Percentiles rank a stretch among this genome's conserved stretches.
These are phyloP conservation scores for Globisporangium middletonii DNA, from an alignment of 352 stramenopile genomes.

Conservation along the genomic window DNA sequence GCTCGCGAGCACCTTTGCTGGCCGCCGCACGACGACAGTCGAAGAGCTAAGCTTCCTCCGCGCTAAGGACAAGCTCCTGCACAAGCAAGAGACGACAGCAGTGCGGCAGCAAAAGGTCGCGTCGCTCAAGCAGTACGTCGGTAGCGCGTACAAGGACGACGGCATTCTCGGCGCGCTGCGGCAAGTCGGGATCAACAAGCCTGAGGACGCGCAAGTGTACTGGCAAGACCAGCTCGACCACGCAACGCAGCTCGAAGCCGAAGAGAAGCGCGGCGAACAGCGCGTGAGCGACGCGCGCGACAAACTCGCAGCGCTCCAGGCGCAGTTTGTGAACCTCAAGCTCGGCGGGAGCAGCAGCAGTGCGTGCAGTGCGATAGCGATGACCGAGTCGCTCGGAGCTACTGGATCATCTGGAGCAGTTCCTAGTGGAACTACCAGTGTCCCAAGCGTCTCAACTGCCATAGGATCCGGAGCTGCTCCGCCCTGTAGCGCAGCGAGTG, in stretches of 20 bases:
- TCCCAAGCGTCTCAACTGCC: neutral
- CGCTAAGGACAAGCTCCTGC: conserved; percentile 68
- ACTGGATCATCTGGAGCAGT: neutral
- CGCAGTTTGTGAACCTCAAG: conserved; percentile 66
- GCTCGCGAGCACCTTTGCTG: neutral
- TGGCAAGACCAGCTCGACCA: conserved; percentile 80
- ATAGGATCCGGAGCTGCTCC: neutral
- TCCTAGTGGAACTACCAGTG: neutral
- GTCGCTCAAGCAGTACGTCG: conserved; percentile 63
- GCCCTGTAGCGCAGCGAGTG: neutral
- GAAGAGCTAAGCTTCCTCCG: conserved; percentile 45
- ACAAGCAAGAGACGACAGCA: conserved; percentile 64
- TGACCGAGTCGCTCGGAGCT: neutral
- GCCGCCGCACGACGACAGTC: conserved; percentile 4
- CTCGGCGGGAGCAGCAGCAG: conserved; percentile 36
- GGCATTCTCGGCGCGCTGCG: conserved; percentile 62
- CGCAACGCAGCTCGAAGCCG: conserved; percentile 52
- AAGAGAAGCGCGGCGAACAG: conserved; percentile 55
- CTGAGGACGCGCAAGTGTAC: conserved; percentile 63
- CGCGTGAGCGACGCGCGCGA: conserved; percentile 57
- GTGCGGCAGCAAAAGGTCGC: conserved; percentile 52
- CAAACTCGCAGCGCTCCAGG: conserved; percentile 45
- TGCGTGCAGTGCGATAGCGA: conserved; percentile 17
- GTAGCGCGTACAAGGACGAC: conserved; percentile 66
- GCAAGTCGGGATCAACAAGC: conserved; percentile 75